Percentiles rank a stretch among this genome's conserved stretches.
Conservation (phyloP, 768 basidiomycete species). For the Tulasnella sp. region DNA sequence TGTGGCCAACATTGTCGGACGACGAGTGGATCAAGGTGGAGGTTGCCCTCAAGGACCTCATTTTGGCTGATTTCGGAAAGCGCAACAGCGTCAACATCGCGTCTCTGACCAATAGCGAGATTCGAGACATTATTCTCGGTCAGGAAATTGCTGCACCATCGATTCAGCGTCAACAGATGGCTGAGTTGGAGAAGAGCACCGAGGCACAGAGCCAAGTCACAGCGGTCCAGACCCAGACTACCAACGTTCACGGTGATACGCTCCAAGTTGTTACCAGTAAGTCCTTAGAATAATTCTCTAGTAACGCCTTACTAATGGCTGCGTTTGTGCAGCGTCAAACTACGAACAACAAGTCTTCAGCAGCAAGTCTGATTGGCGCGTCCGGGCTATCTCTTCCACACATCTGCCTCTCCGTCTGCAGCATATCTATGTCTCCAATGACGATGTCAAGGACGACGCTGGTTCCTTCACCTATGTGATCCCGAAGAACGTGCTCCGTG, state of each 20-base stretch:
- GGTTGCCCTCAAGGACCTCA: slow-evolving; percentile 96
- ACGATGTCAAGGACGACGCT: slow-evolving; percentile 98
- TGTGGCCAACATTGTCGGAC: slow-evolving; percentile 88
- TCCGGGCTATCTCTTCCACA: slow-evolving; percentile 94
- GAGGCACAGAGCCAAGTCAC: slow-evolving; percentile 95
- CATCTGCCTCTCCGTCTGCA: slow-evolving; percentile 93
- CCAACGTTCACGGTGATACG: slow-evolving; percentile 93
- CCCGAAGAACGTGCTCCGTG: slow-evolving; percentile 92
- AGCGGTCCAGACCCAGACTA: slow-evolving; percentile 94
- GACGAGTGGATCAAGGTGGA: slow-evolving; percentile 99
- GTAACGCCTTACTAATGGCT: not conserved
- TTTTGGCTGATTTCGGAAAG: slow-evolving; percentile 95
- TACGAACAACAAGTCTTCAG: slow-evolving; percentile 99
- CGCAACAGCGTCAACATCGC: slow-evolving; percentile 98
- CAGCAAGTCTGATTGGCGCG: slow-evolving; percentile 99
- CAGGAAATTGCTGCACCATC: slow-evolving; percentile 91
- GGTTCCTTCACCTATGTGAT: slow-evolving; percentile 90
- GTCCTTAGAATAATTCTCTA: slow-evolving; percentile 26
- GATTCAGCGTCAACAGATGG: slow-evolving; percentile 95
- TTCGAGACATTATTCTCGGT: slow-evolving; percentile 95
- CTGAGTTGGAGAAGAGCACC: slow-evolving; percentile 92
- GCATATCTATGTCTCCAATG: slow-evolving; percentile 98
- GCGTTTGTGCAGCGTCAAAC: slow-evolving; percentile 59
- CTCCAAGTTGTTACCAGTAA: slow-evolving; percentile 90
- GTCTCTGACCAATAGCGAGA: slow-evolving; percentile 91